phyloP scores from a whole-genome alignment of 1,139 yeast species.

The Candida tetrigidarum region DNA sequence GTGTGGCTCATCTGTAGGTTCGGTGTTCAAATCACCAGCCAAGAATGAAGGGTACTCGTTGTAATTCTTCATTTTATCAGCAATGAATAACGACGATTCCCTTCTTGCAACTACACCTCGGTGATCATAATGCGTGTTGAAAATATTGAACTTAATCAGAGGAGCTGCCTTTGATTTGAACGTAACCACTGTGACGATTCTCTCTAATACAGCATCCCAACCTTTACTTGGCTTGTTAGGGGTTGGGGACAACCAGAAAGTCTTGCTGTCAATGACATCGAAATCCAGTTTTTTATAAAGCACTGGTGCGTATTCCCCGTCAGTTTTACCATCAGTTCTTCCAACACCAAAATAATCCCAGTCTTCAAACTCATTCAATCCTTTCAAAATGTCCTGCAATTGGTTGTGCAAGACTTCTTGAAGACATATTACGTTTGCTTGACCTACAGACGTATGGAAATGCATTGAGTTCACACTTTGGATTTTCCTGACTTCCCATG shows the following conservation, averaged over 20 bases:
- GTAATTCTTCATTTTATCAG: conserved; percentile 40
- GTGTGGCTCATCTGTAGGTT: conserved; percentile 55
- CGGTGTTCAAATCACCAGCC: conserved; percentile 60
- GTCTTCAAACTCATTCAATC: conserved; percentile 26
- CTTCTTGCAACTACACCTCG: conserved; percentile 51
- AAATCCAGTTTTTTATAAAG: conserved; percentile 36
- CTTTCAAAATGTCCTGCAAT: conserved; percentile 46
- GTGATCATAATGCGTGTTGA: conserved; percentile 65
- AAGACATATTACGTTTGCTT: conserved; percentile 45
- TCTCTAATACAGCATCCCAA: conserved; percentile 46
- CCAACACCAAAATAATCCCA: conserved; percentile 54
- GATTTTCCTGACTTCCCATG: conserved; percentile 46
- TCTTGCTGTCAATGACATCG: conserved; percentile 33
- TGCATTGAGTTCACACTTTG: conserved; percentile 42
- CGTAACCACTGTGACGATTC: conserved; percentile 48
- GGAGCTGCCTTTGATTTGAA: conserved; percentile 27
- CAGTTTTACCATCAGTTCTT: conserved; percentile 47
- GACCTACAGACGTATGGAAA: conserved; percentile 33
- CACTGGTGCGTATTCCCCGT: conserved; percentile 53
- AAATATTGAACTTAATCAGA: conserved; percentile 39
- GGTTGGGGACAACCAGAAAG: conserved; percentile 49
- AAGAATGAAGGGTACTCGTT: conserved; percentile 45
- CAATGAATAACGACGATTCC: conserved; percentile 51
- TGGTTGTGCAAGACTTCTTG: conserved; percentile 62
- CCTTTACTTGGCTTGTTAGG: conserved; percentile 45